A percentile compares a stretch with the other conserved stretches of the same genome.
phyloP scores from a whole-genome alignment of 305 asterid species.

The Coffea humblotiana region DNA sequence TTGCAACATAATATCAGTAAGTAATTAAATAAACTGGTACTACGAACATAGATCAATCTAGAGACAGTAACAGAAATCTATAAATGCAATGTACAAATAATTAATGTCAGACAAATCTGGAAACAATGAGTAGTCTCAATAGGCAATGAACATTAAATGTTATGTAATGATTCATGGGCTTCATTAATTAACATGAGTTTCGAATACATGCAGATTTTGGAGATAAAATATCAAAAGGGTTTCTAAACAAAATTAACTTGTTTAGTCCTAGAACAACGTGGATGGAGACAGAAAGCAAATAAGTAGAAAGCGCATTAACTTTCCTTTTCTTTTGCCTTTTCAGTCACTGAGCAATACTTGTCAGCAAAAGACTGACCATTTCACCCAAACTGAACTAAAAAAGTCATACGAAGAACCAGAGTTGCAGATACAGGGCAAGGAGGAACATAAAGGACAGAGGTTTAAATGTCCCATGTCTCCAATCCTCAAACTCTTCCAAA shows the following conservation, averaged over 20 bases:
- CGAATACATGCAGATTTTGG: background rate
- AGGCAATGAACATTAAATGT: background rate
- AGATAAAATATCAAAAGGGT: background rate
- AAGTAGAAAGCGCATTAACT: background rate
- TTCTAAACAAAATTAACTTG: background rate
- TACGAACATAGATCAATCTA: background rate
- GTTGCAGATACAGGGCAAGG: background rate
- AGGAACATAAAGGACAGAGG: background rate
- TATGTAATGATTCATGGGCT: background rate
- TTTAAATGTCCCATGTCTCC: background rate
- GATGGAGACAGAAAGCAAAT: conserved; percentile 1
- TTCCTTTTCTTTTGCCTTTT: background rate
- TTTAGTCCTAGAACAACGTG: background rate
- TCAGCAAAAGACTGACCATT: background rate
- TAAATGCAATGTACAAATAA: background rate
- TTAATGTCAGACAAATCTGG: background rate
- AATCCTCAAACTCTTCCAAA: background rate
- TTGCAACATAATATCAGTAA: background rate
- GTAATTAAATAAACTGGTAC: too few relatives aligned
- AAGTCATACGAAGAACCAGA: background rate
- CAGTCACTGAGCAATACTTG: background rate
- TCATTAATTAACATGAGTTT: background rate
- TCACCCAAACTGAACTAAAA: background rate
- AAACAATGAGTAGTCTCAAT: background rate
- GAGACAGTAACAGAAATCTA: background rate